Base-by-base conservation (phyloP, 179 eudicot genomes). In the Beta lomatogona region DNA sequence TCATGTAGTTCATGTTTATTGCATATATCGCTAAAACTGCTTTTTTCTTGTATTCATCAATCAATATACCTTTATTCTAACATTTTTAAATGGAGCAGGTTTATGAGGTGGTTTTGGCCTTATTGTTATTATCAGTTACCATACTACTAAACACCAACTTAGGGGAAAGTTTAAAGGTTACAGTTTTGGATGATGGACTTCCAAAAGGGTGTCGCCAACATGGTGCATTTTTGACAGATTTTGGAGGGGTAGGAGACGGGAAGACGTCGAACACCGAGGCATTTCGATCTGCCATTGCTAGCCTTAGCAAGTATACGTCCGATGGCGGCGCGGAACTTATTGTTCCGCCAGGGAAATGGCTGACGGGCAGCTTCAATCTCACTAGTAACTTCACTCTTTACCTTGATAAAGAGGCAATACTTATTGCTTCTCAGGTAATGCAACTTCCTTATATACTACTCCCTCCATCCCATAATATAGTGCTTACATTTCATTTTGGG, bases 161-260 rank as follows among this genome's bases (percentile, higher is more conserved):
- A 55, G 85, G 22, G 18, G 81, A 85, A 75, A 57, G 87, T 48
- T 14, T 70, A 76, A 28, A 1, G 31, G 31, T 28, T 28, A 28
- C 31, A 28, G 60, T 60, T 1, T 73, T 41, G 59, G 79, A 79
- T 2, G 57, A 15, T 6, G 65, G 36, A 28, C 19, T 14, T 22
- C 78, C 60, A 2, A 31, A 76, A 73, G 83, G 86, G 59, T 93
- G 99, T 52, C 85, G 99, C 0, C 88, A 89, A 46, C 92, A 94
- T 64, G 86, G 80, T 5, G 92, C 91, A 28, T 50, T 59, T 57
- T 66, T 95, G 87, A 89, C 94, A 0, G 90, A 91, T 52, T 95
- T 91, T 60, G 99, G 99, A 68, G 98, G 91, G 0, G 85, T 84
- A 15, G 99, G 98, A 8, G 98, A 94, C 50, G 99, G 99, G 2